These are phyloP conservation scores for Blastobotrys ciferrii DNA, from an alignment of 1,139 yeast species.

Conservation along the genomic window DNA sequence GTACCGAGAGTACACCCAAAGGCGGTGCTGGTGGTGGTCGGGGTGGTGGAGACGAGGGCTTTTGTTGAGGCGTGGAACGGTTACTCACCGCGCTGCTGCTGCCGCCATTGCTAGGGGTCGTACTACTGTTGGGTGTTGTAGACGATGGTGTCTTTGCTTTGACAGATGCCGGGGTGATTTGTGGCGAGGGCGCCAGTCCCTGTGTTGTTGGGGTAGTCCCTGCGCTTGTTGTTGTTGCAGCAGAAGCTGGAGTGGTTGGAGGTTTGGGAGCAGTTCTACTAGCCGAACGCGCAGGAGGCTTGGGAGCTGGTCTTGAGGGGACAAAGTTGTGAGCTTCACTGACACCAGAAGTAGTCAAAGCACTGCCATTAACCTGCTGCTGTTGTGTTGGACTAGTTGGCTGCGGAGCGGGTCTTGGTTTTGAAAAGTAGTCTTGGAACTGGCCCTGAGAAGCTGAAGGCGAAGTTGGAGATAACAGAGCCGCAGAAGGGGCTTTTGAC, in stretches of 20 bases:
- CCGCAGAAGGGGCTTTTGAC: constrained; percentile 29
- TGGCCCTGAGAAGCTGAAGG: constrained; percentile 19
- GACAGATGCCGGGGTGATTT: constrained; percentile 10
- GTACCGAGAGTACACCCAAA: constrained; percentile 38
- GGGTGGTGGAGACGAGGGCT: constrained; percentile 38
- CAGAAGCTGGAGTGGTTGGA: constrained; percentile 7
- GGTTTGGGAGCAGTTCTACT: constrained; percentile 4
- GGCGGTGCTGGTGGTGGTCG: constrained; percentile 45
- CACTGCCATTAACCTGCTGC: constrained; percentile 13
- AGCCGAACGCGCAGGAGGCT: constrained; percentile 26
- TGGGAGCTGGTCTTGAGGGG: constrained; percentile 32
- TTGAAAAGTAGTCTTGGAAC: constrained; percentile 23
- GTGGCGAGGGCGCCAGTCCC: constrained; percentile 5
- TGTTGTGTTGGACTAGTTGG: constrained; percentile 14
- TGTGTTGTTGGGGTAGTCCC: constrained; percentile 5
- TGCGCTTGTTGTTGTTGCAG: not conserved
- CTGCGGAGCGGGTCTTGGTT: constrained; percentile 22
- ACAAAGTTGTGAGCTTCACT: constrained; percentile 19
- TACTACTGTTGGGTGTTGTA: not conserved
- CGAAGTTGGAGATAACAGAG: constrained; percentile 19
- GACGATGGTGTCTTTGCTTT: constrained; percentile 18
- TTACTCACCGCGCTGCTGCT: constrained; percentile 5
- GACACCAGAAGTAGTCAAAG: constrained; percentile 10
- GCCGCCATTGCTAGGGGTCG: constrained; percentile 8
- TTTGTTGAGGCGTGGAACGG: not conserved